Conservation (phyloP, 768 basidiomycete species). For the Lentinula sp. region DNA sequence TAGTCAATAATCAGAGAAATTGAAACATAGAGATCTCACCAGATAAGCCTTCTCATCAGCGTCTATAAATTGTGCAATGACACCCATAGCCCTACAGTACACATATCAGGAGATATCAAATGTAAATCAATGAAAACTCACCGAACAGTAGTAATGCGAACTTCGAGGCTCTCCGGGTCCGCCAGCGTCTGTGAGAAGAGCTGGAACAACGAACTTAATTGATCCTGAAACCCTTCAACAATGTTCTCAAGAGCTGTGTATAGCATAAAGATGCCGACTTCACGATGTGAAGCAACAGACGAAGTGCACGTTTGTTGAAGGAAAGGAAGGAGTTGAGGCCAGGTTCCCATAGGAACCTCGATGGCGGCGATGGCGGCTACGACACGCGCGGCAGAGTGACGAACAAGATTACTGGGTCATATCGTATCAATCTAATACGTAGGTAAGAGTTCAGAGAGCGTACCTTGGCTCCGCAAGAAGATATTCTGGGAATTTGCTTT, state of each 20-base stretch:
- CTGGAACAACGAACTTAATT: slow-evolving; percentile 68
- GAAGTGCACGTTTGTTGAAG: slow-evolving; percentile 75
- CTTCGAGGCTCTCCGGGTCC: slow-evolving; percentile 85
- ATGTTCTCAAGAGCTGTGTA: slow-evolving; percentile 90
- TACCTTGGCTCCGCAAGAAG: slow-evolving; percentile 77
- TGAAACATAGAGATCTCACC: slow-evolving; percentile 35
- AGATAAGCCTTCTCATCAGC: slow-evolving; percentile 82
- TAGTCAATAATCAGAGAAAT: background rate
- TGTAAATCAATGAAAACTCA: slow-evolving; percentile 20
- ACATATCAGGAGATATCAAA: slow-evolving; percentile 5
- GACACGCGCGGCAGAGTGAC: slow-evolving; percentile 88
- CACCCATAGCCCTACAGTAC: slow-evolving; percentile 66
- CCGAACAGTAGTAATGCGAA: slow-evolving; percentile 86
- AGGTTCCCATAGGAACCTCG: slow-evolving; percentile 73
- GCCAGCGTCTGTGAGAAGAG: slow-evolving; percentile 66
- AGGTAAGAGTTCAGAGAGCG: slow-evolving; percentile 18
- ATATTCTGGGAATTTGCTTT: slow-evolving; percentile 71
- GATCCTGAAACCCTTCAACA: slow-evolving; percentile 81
- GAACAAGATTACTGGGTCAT: slow-evolving; percentile 69
- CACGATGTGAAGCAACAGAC: slow-evolving; percentile 66
- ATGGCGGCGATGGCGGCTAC: slow-evolving; percentile 88
- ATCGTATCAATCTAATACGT: slow-evolving; percentile 11
- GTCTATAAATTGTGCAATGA: slow-evolving; percentile 91
- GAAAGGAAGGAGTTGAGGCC: slow-evolving; percentile 87
- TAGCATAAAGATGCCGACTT: slow-evolving; percentile 86